Base-by-base conservation (phyloP, 2,329 filamentous ascomycete genomes). In the Talaromyces rugulosus region DNA sequence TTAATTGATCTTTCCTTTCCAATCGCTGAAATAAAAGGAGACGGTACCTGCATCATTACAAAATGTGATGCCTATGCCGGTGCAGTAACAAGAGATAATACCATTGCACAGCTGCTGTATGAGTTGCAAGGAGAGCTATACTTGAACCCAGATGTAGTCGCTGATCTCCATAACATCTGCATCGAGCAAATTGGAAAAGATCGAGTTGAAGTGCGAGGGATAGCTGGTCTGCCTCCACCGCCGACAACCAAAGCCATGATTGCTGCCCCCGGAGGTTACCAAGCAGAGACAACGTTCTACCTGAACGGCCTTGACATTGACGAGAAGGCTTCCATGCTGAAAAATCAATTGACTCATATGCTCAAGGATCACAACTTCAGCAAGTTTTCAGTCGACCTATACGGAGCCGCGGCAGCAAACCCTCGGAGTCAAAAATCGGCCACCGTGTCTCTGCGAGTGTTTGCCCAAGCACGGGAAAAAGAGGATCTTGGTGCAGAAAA, bases 331-430 rank as follows among this genome's bases (percentile, higher is more conserved):
- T 23, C 65, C 36, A 69, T 69, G 65, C 67, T 68, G 63, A 64
- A 65, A 34, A 64, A 65, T 1, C 70, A 71, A 51, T 31, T 62
- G 9, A n/a, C 18, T 3, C 16, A 58, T 50, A 44, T 30, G 23
- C 71, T 73, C 42, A 63, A 65, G 7, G 63, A 70, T 47, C 64
- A 63, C 23, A 75, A 72, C 11, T 77, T 78, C 55, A 73, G 68
- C 61, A 72, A 72, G 8, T 64, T 79, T 0, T 76, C 71, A 16
- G 72, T 79, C 30, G 67, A 72, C 59, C 64, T 68, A 31, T 58
- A 59, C 14, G 59, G 59, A 4, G 68, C 60, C 2, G 60, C 59
- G 4, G 60, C 56, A 16, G 8, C 9, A 8, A 65, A 72, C 44
- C 66, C 70, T 2, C 61, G 60, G 14, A 68, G 65, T 0, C 70